A percentile compares a stretch with the other conserved stretches of the same genome.
Evolutionary conservation across 139 green algal species (phyloP).

Genomic region (Tetradesmus obliquus): DNA sequence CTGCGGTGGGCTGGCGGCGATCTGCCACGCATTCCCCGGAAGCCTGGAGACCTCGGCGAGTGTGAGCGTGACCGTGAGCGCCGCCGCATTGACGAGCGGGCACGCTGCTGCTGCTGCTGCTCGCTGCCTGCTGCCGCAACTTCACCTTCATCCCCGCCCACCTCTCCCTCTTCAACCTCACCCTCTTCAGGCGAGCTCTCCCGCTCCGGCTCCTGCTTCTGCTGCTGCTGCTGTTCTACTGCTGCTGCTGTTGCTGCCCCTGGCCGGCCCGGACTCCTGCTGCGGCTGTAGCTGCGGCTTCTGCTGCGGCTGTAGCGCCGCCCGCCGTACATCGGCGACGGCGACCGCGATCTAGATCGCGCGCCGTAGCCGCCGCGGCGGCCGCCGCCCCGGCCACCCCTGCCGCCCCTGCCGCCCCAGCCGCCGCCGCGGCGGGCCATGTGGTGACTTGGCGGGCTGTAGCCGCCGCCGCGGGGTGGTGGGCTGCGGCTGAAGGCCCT

Average conservation of each 20-base stretch:
- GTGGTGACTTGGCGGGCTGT: background rate
- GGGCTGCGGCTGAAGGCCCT: background rate
- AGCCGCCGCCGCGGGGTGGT: background rate
- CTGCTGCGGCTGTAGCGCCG: background rate
- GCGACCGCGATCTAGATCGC: background rate
- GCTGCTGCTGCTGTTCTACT: slow-evolving; percentile 20
- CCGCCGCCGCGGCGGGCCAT: background rate
- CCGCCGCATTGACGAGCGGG: background rate
- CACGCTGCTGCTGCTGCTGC: background rate
- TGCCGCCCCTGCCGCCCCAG: background rate
- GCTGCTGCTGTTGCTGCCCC: background rate
- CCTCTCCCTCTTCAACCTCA: slow-evolving; percentile 43
- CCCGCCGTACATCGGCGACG: slow-evolving; percentile 17
- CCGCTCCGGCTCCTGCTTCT: slow-evolving; percentile 19
- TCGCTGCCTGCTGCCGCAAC: slow-evolving; percentile 25
- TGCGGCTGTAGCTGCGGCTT: slow-evolving; percentile 11
- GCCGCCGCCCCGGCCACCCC: background rate
- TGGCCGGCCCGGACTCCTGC: background rate
- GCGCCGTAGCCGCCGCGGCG: background rate
- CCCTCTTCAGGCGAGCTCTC: slow-evolving; percentile 39
- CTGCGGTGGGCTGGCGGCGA: background rate
- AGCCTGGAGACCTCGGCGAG: background rate
- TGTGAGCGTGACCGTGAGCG: background rate
- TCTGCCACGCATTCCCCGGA: background rate
- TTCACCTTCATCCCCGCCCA: background rate